These are phyloP conservation scores for Lachancea lanzarotensis DNA, from an alignment of 805 yeast genomes.

Conservation along the genomic window DNA sequence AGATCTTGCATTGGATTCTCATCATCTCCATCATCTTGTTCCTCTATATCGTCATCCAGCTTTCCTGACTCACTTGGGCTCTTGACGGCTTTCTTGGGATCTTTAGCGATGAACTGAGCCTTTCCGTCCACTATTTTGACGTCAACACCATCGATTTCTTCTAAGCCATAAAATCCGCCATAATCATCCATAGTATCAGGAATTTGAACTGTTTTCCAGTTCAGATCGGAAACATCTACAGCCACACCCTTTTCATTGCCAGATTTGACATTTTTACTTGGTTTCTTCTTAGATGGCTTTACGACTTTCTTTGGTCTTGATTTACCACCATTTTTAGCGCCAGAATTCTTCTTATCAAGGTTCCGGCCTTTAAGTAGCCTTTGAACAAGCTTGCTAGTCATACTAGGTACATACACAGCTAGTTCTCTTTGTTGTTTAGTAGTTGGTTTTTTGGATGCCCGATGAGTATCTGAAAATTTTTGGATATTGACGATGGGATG, in stretches of 20 bases:
- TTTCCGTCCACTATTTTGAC: constrained; percentile 67
- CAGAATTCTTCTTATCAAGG: background rate
- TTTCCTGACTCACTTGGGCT: constrained; percentile 10
- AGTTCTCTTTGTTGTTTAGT: background rate
- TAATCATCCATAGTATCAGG: constrained; percentile 82
- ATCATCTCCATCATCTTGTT: constrained; percentile 8
- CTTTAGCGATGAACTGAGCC: constrained; percentile 49
- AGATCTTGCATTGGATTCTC: constrained; percentile 15
- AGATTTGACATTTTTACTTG: background rate
- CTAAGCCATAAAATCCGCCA: constrained; percentile 87
- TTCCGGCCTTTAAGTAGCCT: background rate
- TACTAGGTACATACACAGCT: background rate
- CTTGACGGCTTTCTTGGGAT: constrained; percentile 20
- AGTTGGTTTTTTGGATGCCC: background rate
- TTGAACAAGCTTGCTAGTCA: constrained; percentile 1
- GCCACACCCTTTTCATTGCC: background rate
- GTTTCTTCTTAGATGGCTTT: background rate
- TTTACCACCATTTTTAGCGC: constrained; percentile 1
- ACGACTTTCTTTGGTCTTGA: constrained; percentile 1
- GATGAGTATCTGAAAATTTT: background rate
- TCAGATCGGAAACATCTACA: constrained; percentile 45
- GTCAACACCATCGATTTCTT: constrained; percentile 89
- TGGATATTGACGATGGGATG: constrained; percentile 1
- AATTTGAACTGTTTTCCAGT: constrained; percentile 78
- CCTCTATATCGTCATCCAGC: constrained; percentile 9